These are phyloP conservation scores for Stemphylium beticola DNA, from an alignment of 2,329 filamentous ascomycete species.

Conservation along the genomic window DNA sequence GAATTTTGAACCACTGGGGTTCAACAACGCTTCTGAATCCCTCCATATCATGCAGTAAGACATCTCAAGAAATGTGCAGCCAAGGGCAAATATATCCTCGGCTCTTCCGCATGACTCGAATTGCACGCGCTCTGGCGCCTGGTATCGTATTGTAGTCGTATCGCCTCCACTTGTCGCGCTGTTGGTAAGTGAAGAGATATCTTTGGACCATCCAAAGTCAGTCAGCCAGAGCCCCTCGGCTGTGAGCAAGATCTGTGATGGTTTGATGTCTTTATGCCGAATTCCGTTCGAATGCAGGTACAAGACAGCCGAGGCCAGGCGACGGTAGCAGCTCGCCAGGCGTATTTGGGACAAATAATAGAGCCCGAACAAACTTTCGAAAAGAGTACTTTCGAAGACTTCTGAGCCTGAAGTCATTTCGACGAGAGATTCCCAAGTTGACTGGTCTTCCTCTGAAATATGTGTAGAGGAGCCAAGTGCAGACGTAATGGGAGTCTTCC, in stretches of 20 bases:
- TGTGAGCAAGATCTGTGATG: conserved; percentile 19
- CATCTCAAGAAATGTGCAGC: conserved; percentile 26
- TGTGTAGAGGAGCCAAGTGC: no score
- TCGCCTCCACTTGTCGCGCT: neutral
- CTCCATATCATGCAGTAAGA: no score
- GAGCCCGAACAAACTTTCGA: no score
- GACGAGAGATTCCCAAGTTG: no score
- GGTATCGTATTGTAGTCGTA: neutral
- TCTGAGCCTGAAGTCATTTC: no score
- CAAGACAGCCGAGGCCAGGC: conserved; percentile 14
- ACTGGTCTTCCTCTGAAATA: no score
- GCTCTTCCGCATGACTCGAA: conserved; percentile 10
- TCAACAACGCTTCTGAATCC: no score
- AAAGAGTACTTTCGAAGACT: no score
- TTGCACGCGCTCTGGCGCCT: conserved; percentile 3
- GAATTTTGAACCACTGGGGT: no score
- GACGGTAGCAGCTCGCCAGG: conserved; percentile 3
- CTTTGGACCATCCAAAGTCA: conserved; percentile 3
- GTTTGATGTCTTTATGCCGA: conserved; percentile 25
- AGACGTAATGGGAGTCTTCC: no score
- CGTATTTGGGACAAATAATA: neutral
- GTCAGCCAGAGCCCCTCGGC: conserved; percentile 3
- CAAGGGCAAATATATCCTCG: conserved; percentile 31
- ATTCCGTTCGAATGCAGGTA: conserved; percentile 21
- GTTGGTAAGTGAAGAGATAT: neutral